Percentiles rank a stretch among this genome's conserved stretches.
phyloP scores from a whole-genome alignment of 805 yeast species.

The Cyberlindnera misumaiensis region DNA sequence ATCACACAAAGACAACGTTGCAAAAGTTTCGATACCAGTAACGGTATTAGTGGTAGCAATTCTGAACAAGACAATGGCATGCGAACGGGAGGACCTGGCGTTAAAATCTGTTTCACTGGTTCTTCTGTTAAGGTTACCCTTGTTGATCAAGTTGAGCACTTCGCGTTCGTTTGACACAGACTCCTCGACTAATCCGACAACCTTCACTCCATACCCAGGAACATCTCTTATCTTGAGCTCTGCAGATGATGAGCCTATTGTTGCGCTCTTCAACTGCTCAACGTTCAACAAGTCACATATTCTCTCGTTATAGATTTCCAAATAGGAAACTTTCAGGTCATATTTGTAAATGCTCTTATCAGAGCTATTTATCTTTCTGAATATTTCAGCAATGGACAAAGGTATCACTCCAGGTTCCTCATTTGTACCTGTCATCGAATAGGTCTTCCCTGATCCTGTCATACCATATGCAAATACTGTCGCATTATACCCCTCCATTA shows the following conservation, averaged over 20 bases:
- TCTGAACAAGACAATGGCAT: conserved; percentile 74
- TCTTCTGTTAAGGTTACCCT: conserved; percentile 69
- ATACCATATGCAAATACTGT: conserved; percentile 96
- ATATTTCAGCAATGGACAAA: conserved; percentile 63
- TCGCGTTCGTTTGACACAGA: conserved; percentile 51
- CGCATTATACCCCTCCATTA: conserved; percentile 72
- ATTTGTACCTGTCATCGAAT: conserved; percentile 70
- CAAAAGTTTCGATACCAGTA: conserved; percentile 32
- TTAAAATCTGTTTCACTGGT: conserved; percentile 90
- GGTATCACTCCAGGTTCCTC: conserved; percentile 76
- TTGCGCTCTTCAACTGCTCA: conserved; percentile 11
- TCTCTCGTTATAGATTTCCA: conserved; percentile 92
- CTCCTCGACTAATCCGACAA: conserved; percentile 66
- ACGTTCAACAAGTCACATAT: conserved; percentile 64
- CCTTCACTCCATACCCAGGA: conserved; percentile 60
- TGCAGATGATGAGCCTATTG: conserved; percentile 1
- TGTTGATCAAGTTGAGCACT: conserved; percentile 48
- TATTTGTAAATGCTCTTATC: conserved; percentile 27
- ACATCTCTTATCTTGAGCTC: conserved; percentile 81
- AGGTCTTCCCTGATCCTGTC: conserved; percentile 94
- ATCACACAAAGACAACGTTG: conserved; percentile 83
- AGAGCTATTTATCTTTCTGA: conserved; percentile 25
- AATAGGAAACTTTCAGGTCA: conserved; percentile 58
- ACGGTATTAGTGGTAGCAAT: conserved; percentile 38
- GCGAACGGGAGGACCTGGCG: conserved; percentile 82